Conservation (phyloP, 345 rosid species). For the Zanthoxylum bungeanum region DNA sequence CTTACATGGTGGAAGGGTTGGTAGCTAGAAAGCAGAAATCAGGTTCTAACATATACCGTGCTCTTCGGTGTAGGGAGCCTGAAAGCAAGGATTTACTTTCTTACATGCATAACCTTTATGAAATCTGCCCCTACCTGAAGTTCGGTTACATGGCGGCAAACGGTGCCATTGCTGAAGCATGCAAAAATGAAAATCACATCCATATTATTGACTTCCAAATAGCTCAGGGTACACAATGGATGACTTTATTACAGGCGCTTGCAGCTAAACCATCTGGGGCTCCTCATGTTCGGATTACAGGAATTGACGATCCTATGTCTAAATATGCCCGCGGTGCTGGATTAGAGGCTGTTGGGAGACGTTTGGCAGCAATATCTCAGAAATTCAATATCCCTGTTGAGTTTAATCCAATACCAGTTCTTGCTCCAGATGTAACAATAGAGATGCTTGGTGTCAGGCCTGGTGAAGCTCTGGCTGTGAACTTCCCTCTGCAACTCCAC, state of each 20-base stretch:
- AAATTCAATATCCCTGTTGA: too few relatives aligned
- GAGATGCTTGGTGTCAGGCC: constrained; percentile 60
- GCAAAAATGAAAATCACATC: constrained; percentile 48
- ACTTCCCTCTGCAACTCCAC: constrained; percentile 68
- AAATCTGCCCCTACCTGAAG: constrained; percentile 71
- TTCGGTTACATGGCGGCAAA: constrained; percentile 80
- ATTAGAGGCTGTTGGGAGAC: constrained; percentile 39
- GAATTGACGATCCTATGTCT: constrained; percentile 53
- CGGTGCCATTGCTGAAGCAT: constrained; percentile 70
- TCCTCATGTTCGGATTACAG: constrained; percentile 63
- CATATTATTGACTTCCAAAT: too few relatives aligned
- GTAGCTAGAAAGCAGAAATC: constrained; percentile 56
- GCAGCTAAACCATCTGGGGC: too few relatives aligned
- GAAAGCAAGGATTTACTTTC: constrained; percentile 58
- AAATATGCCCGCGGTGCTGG: constrained; percentile 51
- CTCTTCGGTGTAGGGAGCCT: constrained; percentile 51
- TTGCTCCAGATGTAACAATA: constrained; percentile 40
- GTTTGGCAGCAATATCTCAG: too few relatives aligned
- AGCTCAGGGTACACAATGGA: too few relatives aligned
- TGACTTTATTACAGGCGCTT: too few relatives aligned
- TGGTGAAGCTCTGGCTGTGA: constrained; percentile 61
- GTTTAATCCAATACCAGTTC: constrained; percentile 50
- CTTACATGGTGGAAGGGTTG: constrained; percentile 61
- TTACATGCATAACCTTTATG: constrained; percentile 53
- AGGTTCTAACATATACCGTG: constrained; percentile 40